Conservation (phyloP, 2,329 filamentous ascomycete species). For the Fusarium floridanum region DNA sequence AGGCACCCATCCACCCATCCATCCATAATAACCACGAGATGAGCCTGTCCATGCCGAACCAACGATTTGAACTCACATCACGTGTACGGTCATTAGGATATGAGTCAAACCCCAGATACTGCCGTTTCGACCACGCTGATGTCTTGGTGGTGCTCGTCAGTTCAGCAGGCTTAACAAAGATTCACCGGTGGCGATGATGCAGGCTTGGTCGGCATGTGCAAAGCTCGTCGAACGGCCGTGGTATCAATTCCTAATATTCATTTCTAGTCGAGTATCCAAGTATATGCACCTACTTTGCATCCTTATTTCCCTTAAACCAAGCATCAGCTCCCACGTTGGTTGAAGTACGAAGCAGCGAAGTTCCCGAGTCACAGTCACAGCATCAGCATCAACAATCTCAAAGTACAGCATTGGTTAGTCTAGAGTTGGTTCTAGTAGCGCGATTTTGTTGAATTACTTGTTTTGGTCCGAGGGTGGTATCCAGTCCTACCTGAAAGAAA, state of each 20-base stretch:
- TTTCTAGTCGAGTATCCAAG: not conserved
- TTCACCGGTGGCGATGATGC: not conserved
- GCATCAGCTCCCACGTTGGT: not conserved
- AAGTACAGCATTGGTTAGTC: not conserved
- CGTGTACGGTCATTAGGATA: not conserved
- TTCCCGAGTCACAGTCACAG: not conserved
- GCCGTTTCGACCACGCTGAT: not conserved
- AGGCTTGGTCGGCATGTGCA: not conserved
- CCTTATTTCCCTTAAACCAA: not conserved
- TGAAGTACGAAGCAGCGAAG: not conserved
- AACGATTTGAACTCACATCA: not conserved
- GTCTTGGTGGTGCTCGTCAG: not conserved
- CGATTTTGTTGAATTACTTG: not conserved
- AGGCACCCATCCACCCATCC: conserved; percentile 10
- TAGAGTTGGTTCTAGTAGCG: too few relatives aligned
- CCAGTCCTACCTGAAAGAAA: not conserved
- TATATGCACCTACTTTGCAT: not conserved
- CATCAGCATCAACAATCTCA: not conserved
- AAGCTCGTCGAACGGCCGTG: not conserved
- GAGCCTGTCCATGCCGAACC: not conserved
- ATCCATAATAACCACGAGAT: not conserved
- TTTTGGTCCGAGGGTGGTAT: not conserved
- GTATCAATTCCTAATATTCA: not conserved
- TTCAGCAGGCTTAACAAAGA: not conserved
- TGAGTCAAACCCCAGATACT: not conserved